A percentile compares a stretch with the other conserved stretches of the same genome.
Conservation (phyloP, 768 basidiomycete genomes). For the Boletus tomentosulus region DNA sequence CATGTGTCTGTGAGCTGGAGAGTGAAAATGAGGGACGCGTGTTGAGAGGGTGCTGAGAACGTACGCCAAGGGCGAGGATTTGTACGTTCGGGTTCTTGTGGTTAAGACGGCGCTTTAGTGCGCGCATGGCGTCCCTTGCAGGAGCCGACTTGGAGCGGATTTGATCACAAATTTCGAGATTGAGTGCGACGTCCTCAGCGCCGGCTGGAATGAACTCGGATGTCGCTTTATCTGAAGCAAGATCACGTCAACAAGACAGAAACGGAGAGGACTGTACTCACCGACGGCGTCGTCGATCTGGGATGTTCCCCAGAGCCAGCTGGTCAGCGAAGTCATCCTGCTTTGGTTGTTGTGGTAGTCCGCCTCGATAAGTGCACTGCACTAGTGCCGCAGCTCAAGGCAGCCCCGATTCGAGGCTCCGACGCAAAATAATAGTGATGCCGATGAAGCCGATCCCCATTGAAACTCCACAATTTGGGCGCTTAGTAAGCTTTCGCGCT, state of each 20-base stretch:
- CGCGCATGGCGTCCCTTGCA: constrained; percentile 84
- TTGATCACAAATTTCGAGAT: constrained; percentile 95
- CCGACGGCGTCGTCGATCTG: constrained; percentile 82
- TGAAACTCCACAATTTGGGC: background rate
- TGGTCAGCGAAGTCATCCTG: constrained; percentile 56
- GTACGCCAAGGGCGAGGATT: constrained; percentile 76
- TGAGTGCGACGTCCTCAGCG: constrained; percentile 85
- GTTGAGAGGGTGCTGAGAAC: constrained; percentile 29
- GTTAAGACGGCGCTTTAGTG: constrained; percentile 79
- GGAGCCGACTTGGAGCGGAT: constrained; percentile 87
- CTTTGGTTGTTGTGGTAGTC: constrained; percentile 10
- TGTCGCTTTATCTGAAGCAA: constrained; percentile 83
- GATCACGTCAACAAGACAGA: constrained; percentile 5
- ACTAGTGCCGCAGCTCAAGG: constrained; percentile 1
- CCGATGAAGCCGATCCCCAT: no score
- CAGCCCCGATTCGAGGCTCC: constrained; percentile 19
- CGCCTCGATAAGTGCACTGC: background rate
- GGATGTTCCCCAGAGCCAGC: constrained; percentile 77
- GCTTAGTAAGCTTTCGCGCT: background rate
- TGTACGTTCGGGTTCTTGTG: constrained; percentile 98
- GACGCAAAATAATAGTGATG: background rate
- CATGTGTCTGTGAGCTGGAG: constrained; percentile 83
- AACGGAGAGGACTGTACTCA: constrained; percentile 33
- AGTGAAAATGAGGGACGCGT: constrained; percentile 1
- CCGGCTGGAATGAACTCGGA: constrained; percentile 82